phyloP scores from a whole-genome alignment of 805 yeast genomes.

The Candida tibetensis region DNA sequence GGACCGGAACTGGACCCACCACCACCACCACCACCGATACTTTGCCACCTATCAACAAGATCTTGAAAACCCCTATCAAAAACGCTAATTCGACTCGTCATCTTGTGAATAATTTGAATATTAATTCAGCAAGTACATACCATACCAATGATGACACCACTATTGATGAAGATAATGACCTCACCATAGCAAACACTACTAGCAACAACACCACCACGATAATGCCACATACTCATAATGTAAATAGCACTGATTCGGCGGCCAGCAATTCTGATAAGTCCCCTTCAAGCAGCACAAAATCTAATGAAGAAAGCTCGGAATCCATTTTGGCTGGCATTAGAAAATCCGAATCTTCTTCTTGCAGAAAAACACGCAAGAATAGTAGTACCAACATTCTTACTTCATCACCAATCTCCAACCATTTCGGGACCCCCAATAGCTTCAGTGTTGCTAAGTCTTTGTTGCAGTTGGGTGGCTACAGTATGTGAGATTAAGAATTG shows the following conservation, averaged over 20 bases:
- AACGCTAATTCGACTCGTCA: constrained; percentile 24
- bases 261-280: not conserved
- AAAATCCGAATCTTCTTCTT: not conserved
- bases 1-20: too few species aligned
- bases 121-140: constrained; percentile 6
- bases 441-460: constrained; percentile 45
- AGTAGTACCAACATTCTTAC: constrained; percentile 19
- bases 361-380: not conserved
- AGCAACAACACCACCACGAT: constrained; percentile 4
- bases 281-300: too few species aligned
- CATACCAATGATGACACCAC: constrained; percentile 18
- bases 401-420: constrained; percentile 32
- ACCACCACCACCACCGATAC: constrained; percentile 9
- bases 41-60: constrained; percentile 42
- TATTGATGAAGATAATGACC: constrained; percentile 22
- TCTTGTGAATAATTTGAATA: constrained; percentile 14
- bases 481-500: constrained; percentile 10
- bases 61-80: constrained; percentile 44
- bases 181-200: constrained; percentile 18
- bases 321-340: constrained; percentile 1
- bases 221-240: not conserved
- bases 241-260: not conserved
- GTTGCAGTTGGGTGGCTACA: constrained; percentile 39
- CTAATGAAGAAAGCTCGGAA: too few species aligned
- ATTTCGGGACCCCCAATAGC: constrained; percentile 45